Evolutionary conservation across 768 basidiomycete genomes (phyloP).

Genomic region (Crepidotus variabilis): DNA sequence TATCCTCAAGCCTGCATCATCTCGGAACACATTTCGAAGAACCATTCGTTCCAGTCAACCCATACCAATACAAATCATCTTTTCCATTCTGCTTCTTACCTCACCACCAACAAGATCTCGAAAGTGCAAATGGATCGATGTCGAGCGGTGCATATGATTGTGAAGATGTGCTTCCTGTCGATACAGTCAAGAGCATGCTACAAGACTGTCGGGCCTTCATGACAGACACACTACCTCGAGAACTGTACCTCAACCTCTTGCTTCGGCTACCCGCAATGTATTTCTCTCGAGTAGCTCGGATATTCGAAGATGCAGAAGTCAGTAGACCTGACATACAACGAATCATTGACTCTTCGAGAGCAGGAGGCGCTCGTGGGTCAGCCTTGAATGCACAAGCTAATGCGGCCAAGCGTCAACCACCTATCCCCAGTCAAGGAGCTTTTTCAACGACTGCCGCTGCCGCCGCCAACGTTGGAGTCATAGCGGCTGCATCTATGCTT

Average conservation of each 20-base stretch:
- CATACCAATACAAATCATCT: conserved; percentile 35
- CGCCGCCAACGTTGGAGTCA: conserved; percentile 24
- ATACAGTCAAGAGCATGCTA: conserved; percentile 15
- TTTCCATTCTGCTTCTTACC: conserved; percentile 15
- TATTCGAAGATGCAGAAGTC: conserved; percentile 77
- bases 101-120: conserved; percentile 30
- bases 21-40: conserved; percentile 36
- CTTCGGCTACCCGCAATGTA: conserved; percentile 76
- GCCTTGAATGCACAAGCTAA: neutral
- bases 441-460: conserved; percentile 14
- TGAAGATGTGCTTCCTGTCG: conserved; percentile 24
- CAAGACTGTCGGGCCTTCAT: conserved; percentile 24
- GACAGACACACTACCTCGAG: conserved; percentile 36
- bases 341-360: conserved; percentile 39
- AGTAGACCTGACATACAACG: conserved; percentile 67
- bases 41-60: conserved; percentile 53
- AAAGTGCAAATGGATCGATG: conserved; percentile 17
- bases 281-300: conserved; percentile 71
- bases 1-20: conserved; percentile 42
- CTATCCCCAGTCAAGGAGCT: neutral
- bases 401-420: neutral
- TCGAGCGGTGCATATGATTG: conserved; percentile 24
- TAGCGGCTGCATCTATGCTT: conserved; percentile 16
- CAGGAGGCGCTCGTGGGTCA: conserved; percentile 14
- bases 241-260: conserved; percentile 45